Evolutionary conservation across 306 rosid species (phyloP).

Genomic region (Cucumis melo): DNA sequence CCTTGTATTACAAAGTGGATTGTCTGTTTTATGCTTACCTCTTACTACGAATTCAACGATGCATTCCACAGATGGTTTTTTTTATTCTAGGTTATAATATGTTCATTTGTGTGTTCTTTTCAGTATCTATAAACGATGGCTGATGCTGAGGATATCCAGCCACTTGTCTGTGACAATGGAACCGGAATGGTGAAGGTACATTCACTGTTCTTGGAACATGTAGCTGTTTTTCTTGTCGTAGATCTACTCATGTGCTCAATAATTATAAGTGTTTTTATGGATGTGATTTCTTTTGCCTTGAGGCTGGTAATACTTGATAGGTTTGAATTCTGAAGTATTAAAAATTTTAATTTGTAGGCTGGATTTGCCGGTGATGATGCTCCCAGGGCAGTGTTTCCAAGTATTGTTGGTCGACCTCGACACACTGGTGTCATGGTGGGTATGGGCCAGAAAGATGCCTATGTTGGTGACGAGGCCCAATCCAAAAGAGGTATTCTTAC

Average conservation of each 20-base stretch:
- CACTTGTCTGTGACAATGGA: constrained; percentile 96
- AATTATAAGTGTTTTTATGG: neutral
- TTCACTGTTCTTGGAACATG: neutral
- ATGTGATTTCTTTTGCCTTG: neutral
- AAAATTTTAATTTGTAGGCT: constrained; percentile 30
- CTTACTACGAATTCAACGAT: neutral
- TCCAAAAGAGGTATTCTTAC: constrained; percentile 97
- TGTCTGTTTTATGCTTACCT: neutral
- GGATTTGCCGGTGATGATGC: constrained; percentile 99
- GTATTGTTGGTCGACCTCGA: constrained; percentile 93
- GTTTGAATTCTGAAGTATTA: neutral
- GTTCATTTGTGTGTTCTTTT: neutral
- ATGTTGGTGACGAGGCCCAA: constrained; percentile 96
- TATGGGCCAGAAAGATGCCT: constrained; percentile 98
- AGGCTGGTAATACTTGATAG: neutral
- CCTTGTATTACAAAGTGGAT: neutral
- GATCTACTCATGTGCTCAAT: neutral
- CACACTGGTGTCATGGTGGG: constrained; percentile 99
- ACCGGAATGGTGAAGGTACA: constrained; percentile 98
- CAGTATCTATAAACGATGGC: constrained; percentile 53
- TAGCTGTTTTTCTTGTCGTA: neutral
- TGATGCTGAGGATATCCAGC: constrained; percentile 89
- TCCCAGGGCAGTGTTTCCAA: constrained; percentile 93
- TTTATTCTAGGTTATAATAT: neutral
- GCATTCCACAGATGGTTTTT: neutral